Conservation (phyloP, 441 rosid species). For the Pelargonium australe region DNA sequence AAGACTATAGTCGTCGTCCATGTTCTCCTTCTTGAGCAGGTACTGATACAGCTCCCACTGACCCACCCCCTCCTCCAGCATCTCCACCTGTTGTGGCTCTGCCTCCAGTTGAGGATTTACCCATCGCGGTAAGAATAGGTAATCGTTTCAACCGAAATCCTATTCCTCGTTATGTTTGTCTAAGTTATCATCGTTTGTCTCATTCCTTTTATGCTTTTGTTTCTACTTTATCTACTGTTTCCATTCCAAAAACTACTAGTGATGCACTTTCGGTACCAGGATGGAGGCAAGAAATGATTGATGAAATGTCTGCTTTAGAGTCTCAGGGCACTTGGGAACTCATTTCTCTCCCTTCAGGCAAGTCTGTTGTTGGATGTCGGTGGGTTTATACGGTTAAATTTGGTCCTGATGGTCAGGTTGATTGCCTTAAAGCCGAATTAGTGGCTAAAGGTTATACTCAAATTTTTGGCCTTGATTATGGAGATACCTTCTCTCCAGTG, state of each 20-base stretch:
- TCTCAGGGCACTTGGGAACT: not conserved
- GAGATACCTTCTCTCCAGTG: not conserved
- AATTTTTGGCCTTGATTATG: conserved; percentile 6
- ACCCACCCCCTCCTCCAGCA: not conserved
- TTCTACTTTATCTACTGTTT: not conserved
- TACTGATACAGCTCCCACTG: too few relatives aligned
- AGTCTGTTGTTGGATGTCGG: not conserved
- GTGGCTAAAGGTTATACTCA: conserved; percentile 12
- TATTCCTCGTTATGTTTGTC: not conserved
- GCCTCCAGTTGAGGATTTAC: not conserved
- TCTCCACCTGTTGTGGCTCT: not conserved
- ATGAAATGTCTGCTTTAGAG: not conserved
- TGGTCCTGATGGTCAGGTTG: not conserved
- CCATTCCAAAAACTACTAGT: not conserved
- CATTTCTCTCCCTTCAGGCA: not conserved
- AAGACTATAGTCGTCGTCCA: too few relatives aligned
- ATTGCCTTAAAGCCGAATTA: not conserved
- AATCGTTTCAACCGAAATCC: not conserved
- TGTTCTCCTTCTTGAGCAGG: too few relatives aligned
- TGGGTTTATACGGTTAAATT: not conserved
- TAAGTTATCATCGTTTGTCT: not conserved
- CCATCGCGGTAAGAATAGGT: not conserved
- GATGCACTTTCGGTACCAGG: not conserved
- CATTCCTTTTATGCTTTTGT: not conserved
- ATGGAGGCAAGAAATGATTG: not conserved